Conservation (phyloP, 306 rosid genomes). For the Hippophae gyantsensis region DNA sequence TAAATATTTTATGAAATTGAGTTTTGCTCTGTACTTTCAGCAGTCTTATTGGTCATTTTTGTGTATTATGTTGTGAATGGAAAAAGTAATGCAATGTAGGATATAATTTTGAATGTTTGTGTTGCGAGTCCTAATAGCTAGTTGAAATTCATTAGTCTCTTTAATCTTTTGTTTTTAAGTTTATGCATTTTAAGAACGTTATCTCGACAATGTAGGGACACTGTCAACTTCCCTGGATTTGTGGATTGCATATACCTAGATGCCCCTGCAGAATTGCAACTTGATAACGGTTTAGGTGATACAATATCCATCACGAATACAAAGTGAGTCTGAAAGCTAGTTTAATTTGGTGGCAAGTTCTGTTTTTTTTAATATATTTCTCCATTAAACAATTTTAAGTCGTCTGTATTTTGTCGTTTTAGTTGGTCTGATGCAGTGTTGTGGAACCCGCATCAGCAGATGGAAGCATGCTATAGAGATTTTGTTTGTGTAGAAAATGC, state of each 20-base stretch:
- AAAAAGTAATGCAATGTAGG: no score
- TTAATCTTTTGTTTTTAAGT: neutral
- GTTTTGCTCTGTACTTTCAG: no score
- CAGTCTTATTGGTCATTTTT: no score
- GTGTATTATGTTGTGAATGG: no score
- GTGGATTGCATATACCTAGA: slow-evolving; percentile 78
- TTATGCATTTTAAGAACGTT: slow-evolving; percentile 5
- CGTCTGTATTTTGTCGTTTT: slow-evolving; percentile 19
- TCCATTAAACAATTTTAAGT: slow-evolving; percentile 10
- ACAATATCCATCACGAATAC: slow-evolving; percentile 61
- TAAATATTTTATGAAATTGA: no score
- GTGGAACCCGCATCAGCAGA: slow-evolving; percentile 86
- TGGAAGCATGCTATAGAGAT: slow-evolving; percentile 91
- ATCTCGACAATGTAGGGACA: slow-evolving; percentile 46
- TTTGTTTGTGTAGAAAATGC: slow-evolving; percentile 98
- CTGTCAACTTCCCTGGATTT: slow-evolving; percentile 86
- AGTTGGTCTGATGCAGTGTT: slow-evolving; percentile 95
- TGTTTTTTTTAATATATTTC: neutral
- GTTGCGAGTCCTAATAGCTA: neutral
- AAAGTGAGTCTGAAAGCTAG: slow-evolving; percentile 39
- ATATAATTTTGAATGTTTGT: no score
- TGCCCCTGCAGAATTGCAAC: slow-evolving; percentile 55
- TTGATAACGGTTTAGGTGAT: slow-evolving; percentile 89
- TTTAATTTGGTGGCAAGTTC: slow-evolving; percentile 11
- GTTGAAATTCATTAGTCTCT: neutral